Evolutionary conservation across 2,329 filamentous ascomycete species (phyloP), one percentile per base, ranked within the genome.

Genomic region (Proliferodiscus dingleyae): DNA sequence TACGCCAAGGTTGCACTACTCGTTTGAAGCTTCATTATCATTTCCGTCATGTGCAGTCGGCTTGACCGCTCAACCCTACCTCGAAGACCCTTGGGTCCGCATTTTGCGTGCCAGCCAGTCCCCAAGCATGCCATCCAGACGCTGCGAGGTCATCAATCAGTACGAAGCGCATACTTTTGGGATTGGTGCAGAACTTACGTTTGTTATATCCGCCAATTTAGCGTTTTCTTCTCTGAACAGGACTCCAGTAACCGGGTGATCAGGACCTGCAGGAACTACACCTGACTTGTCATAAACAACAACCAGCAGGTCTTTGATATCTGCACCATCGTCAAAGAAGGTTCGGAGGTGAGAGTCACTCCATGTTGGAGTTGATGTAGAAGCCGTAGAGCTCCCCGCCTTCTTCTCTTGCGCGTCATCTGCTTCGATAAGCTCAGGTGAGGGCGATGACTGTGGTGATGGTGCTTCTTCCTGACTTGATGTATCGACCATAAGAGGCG

Each of bases 221-320:
- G 85, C 87, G 61, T 89, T 90, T 67, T 95, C 88, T 62, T 95
- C 87, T 40, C 81, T 82, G 70, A 94, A 97, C 44, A 97, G 70
- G 18, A 81, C 79, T 11, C 81, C 80, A 41, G 86, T 88, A 36
- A 95, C 75, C 0, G 91, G 91, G 64, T 97, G 90, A 46, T 95
- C 88, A n/a, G 79, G 77, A 1, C 85, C 80, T 6, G 85, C 87
- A 15, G 89, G 86, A 33, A 81, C 77, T 13, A 94, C 82, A 48
- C 90, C 87, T 11, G 82, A 86, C 64, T 90, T 95, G 67, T 97
- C 90, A 62, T 95, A 90, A 22, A 98, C 89, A 50, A 98, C 86
- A 29, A 90, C 78, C 41, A 97, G 75, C 63, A 97, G 78, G 63
- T 98, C 91, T 41, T 88, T 81, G 55, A 98, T 89, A 52, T 95